phyloP scores from a whole-genome alignment of 169 alveolate species.

The Plasmodium berghei region DNA sequence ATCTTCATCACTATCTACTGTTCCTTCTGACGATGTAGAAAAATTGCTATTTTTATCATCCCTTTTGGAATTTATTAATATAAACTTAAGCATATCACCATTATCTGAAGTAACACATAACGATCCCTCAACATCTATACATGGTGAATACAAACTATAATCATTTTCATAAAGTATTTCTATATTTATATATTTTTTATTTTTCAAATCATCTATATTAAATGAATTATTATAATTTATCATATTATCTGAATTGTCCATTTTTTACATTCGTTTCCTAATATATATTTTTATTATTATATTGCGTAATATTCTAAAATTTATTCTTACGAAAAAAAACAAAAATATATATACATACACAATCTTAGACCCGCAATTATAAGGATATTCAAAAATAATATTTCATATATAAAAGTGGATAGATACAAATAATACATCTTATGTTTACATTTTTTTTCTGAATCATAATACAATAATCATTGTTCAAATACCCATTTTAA shows the following conservation, averaged over 20 bases:
- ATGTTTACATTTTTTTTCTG: too few species aligned
- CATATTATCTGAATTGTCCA: constrained; percentile 31
- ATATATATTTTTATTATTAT: constrained; percentile 5
- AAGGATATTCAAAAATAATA: too few species aligned
- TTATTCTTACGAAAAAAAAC: neutral
- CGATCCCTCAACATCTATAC: constrained; percentile 57
- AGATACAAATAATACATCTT: too few species aligned
- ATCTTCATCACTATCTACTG: constrained; percentile 10
- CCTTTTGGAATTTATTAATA: constrained; percentile 12
- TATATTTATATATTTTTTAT: constrained; percentile 28
- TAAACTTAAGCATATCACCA: constrained; percentile 69
- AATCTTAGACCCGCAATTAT: too few species aligned
- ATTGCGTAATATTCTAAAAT: neutral
- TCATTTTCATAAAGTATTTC: constrained; percentile 69
- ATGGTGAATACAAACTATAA: constrained; percentile 62
- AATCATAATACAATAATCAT: too few species aligned
- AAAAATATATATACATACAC: too few species aligned
- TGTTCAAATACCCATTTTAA: too few species aligned
- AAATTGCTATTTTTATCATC: constrained; percentile 8
- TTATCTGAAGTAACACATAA: constrained; percentile 57
- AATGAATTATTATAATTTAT: constrained; percentile 16
- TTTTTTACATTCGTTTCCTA: constrained; percentile 17
- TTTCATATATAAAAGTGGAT: too few species aligned
- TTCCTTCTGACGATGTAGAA: constrained; percentile 31
- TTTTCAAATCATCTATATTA: constrained; percentile 20